Evolutionary conservation across 2,329 filamentous ascomycete genomes (phyloP).

Genomic region (Raffaelea ambrosiae): DNA sequence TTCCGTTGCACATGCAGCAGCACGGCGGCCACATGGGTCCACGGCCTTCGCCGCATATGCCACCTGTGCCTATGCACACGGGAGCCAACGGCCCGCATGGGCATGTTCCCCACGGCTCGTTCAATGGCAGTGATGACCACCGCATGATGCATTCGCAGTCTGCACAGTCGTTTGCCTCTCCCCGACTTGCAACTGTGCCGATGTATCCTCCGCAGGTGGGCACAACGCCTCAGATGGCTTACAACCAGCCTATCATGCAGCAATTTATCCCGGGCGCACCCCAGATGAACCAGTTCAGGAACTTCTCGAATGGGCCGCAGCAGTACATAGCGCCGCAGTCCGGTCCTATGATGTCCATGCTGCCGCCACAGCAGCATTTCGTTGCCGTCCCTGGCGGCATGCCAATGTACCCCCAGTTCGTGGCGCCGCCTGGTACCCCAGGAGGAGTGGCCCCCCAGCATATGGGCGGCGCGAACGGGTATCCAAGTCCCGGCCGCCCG

Average conservation of each 20-base stretch:
- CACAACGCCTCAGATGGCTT: conserved; percentile 61
- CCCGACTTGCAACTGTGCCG: conserved; percentile 57
- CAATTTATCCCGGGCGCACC: conserved; percentile 63
- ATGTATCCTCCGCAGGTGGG: conserved; percentile 63
- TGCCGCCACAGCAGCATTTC: conserved; percentile 66
- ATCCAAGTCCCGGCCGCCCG: conserved; percentile 78
- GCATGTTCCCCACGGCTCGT: conserved; percentile 55
- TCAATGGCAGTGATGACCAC: conserved; percentile 63
- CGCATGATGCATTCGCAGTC: conserved; percentile 84
- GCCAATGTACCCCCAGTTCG: conserved; percentile 74
- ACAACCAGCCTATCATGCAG: conserved; percentile 62
- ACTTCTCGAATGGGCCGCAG: conserved; percentile 62
- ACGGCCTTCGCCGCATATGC: conserved; percentile 65
- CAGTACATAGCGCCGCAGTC: conserved; percentile 67
- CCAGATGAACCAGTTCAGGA: conserved; percentile 62
- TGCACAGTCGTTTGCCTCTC: conserved; percentile 77
- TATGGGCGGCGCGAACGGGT: conserved; percentile 63
- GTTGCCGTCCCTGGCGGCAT: conserved; percentile 66
- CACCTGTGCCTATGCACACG: conserved; percentile 67
- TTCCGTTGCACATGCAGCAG: conserved; percentile 69
- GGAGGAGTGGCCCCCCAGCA: conserved; percentile 32
- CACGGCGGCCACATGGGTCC: conserved; percentile 60
- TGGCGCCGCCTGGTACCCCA: conserved; percentile 38
- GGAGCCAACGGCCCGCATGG: conserved; percentile 49
- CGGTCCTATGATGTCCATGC: conserved; percentile 70